Percentiles rank a stretch among this genome's conserved stretches.
These are phyloP conservation scores for Acer campestre DNA, from an alignment of 345 rosid genomes.

Conservation along the genomic window DNA sequence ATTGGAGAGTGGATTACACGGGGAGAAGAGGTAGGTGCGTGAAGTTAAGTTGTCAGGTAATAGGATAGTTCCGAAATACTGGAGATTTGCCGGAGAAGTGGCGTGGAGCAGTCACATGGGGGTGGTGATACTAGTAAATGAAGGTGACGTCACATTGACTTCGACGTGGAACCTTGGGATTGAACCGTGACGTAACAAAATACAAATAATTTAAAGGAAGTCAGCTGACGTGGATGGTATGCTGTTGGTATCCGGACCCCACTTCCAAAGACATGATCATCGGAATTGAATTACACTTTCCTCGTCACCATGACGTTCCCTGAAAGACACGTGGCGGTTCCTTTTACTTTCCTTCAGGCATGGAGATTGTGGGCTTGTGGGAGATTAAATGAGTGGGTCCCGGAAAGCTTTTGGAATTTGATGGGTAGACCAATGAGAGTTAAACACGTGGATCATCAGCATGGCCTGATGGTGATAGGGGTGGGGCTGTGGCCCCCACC, in stretches of 20 bases:
- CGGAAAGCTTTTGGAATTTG: not conserved
- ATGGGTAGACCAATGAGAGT: not conserved
- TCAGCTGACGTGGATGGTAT: slow-evolving; percentile 18
- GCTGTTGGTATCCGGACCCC: slow-evolving; percentile 15
- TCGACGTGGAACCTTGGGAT: slow-evolving; percentile 21
- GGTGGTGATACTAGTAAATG: slow-evolving; percentile 11
- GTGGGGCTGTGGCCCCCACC: slow-evolving; percentile 20
- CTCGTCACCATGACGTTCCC: slow-evolving; percentile 42
- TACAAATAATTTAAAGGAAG: too few species aligned
- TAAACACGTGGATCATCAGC: slow-evolving; percentile 7
- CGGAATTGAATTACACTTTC: slow-evolving; percentile 29
- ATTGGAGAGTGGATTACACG: slow-evolving; percentile 10
- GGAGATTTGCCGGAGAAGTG: slow-evolving; percentile 21
- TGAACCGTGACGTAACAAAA: slow-evolving; percentile 23
- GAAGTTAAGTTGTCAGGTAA: not conserved
- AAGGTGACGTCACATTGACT: slow-evolving; percentile 30
- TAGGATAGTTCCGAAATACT: slow-evolving; percentile 20
- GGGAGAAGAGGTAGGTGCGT: not conserved
- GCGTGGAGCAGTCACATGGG: slow-evolving; percentile 30
- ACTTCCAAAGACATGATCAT: slow-evolving; percentile 28
- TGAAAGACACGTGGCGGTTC: slow-evolving; percentile 32
- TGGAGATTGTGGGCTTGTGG: slow-evolving; percentile 34
- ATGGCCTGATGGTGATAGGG: not conserved
- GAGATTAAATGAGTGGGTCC: slow-evolving; percentile 1
- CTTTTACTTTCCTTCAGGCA: slow-evolving; percentile 37